Percentiles rank a stretch among this genome's conserved stretches.
These are phyloP conservation scores for Linum tenue DNA, from an alignment of 345 rosid species.

Conservation along the genomic window DNA sequence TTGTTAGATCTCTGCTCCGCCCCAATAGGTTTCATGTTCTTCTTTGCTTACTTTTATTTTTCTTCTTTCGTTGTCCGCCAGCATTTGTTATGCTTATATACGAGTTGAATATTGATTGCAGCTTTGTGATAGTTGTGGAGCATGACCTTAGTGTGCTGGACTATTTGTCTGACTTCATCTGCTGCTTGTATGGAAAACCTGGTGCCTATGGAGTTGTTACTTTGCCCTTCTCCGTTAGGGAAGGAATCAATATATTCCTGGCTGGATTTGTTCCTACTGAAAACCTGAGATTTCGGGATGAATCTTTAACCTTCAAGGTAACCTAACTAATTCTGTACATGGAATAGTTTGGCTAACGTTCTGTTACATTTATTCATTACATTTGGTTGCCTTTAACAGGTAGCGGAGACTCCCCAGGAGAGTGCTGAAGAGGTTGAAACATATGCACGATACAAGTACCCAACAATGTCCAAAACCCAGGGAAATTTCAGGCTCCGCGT, in stretches of 20 bases:
- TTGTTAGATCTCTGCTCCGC: slow-evolving; percentile 76
- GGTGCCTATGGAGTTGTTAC: slow-evolving; percentile 99
- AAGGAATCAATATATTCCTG: slow-evolving; percentile 91
- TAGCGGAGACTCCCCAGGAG: slow-evolving; percentile 97
- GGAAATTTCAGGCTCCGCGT: slow-evolving; percentile 77
- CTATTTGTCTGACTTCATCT: slow-evolving; percentile 92
- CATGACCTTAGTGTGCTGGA: slow-evolving; percentile 97
- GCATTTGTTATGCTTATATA: neutral
- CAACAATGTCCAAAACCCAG: slow-evolving; percentile 81
- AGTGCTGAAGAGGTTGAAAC: slow-evolving; percentile 81
- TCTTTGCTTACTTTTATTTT: neutral
- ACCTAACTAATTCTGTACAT: neutral
- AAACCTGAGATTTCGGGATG: slow-evolving; percentile 86
- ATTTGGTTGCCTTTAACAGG: slow-evolving; percentile 39
- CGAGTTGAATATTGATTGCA: slow-evolving; percentile 24
- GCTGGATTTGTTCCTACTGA: slow-evolving; percentile 97
- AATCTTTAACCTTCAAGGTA: slow-evolving; percentile 92
- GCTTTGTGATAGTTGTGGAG: slow-evolving; percentile 98
- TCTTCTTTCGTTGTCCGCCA: neutral
- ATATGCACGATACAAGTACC: slow-evolving; percentile 90
- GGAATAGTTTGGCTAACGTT: neutral
- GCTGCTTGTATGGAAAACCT: slow-evolving; percentile 97
- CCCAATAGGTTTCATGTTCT: slow-evolving; percentile 55
- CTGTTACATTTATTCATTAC: neutral
- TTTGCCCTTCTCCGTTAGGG: slow-evolving; percentile 94